A percentile compares a stretch with the other conserved stretches of the same genome.
Evolutionary conservation across 768 basidiomycete genomes (phyloP).

Genomic region (Inosperma sp.): DNA sequence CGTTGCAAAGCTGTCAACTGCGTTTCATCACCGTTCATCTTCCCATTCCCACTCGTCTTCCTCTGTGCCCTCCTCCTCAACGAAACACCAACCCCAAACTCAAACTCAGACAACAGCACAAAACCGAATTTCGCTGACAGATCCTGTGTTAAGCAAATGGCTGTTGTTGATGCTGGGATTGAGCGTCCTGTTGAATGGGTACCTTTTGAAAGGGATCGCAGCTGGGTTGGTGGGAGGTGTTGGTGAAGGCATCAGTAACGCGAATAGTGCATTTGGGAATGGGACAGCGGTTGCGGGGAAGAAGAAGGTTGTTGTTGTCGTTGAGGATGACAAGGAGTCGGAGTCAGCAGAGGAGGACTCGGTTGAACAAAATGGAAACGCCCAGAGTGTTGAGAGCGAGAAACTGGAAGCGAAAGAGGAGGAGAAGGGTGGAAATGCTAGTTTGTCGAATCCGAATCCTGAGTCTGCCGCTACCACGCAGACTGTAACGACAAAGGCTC

Average conservation of each 20-base stretch:
- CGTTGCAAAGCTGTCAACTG: too few relatives aligned
- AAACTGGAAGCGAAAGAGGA: too few relatives aligned
- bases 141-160: slow-evolving; percentile 93
- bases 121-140: too few relatives aligned
- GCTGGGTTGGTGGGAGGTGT: slow-evolving; percentile 24
- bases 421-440: background rate
- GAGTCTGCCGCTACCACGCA: slow-evolving; percentile 2
- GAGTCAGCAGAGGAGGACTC: background rate
- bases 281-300: slow-evolving; percentile 5
- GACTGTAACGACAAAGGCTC: too few relatives aligned
- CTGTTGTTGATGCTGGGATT: slow-evolving; percentile 85
- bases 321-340: background rate
- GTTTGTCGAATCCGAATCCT: background rate
- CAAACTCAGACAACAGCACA: too few relatives aligned
- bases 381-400: background rate
- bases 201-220: slow-evolving; percentile 82
- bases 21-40: too few relatives aligned
- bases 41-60: too few relatives aligned
- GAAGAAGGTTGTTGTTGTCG: background rate
- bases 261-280: slow-evolving; percentile 22
- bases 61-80: slow-evolving; percentile 22
- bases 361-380: too few relatives aligned
- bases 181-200: slow-evolving; percentile 88
- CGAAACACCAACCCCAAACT: slow-evolving; percentile 3
- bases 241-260: too few relatives aligned